A percentile compares a stretch with the other conserved stretches of the same genome.
Conservation (phyloP, 2,329 filamentous ascomycete genomes). For the Seiridium unicorne region DNA sequence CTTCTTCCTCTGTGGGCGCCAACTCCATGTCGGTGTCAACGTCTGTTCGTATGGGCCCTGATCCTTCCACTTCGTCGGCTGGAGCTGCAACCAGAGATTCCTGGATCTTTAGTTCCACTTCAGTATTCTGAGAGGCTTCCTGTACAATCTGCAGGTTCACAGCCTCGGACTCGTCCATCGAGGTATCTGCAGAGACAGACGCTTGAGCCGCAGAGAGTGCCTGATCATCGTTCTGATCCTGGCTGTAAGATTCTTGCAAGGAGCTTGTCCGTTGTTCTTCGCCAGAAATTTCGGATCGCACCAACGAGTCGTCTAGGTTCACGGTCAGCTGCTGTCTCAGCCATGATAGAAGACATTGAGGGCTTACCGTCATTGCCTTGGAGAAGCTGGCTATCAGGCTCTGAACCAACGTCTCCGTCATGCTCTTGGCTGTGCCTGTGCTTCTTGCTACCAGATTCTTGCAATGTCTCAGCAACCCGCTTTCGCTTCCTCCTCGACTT, state of each 20-base stretch:
- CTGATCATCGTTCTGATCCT: background rate
- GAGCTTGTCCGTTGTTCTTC: conserved; percentile 8
- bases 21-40: conserved; percentile 17
- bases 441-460: conserved; percentile 23
- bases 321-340: conserved; percentile 9
- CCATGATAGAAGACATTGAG: background rate
- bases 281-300: conserved; percentile 11
- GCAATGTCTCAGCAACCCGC: conserved; percentile 17
- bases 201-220: background rate
- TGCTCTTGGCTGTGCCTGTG: conserved; percentile 16
- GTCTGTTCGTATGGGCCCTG: conserved; percentile 21
- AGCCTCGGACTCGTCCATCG: conserved; percentile 25
- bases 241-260: conserved; percentile 7
- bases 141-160: conserved; percentile 27
- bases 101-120: conserved; percentile 10
- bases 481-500: conserved; percentile 25
- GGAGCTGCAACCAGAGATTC: background rate
- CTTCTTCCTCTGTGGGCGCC: conserved; percentile 11
- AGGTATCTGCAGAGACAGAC: conserved; percentile 8
- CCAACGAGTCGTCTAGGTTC: conserved; percentile 10
- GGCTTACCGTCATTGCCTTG: conserved; percentile 10
- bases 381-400: conserved; percentile 17
- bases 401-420: conserved; percentile 12
- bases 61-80: background rate
- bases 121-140: conserved; percentile 28